A percentile compares a stretch with the other conserved stretches of the same genome.
phyloP scores from a whole-genome alignment of 148 eudicot species.

The Rhododendron henanense region DNA sequence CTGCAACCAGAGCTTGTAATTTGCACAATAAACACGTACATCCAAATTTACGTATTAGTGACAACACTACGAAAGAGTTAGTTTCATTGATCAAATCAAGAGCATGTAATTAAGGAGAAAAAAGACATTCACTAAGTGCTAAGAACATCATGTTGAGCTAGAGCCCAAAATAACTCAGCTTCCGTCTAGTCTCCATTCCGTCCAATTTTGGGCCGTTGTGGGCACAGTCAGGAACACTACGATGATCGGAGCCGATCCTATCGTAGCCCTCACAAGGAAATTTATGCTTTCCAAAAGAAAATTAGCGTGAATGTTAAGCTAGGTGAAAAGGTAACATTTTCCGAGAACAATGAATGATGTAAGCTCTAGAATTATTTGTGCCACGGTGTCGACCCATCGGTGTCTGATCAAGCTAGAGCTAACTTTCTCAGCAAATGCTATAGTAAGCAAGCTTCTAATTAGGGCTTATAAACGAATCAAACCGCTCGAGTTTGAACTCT shows the following conservation, averaged over 20 bases:
- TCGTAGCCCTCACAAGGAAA: background rate
- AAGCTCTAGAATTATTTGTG: background rate
- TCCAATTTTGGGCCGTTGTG: background rate
- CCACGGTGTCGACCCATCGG: background rate
- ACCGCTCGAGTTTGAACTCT: background rate
- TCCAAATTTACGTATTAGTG: too few species aligned
- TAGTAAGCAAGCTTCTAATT: background rate
- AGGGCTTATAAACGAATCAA: background rate
- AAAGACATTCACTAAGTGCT: too few species aligned
- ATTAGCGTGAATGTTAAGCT: background rate
- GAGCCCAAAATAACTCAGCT: background rate
- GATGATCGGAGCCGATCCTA: background rate
- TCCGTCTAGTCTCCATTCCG: too few species aligned
- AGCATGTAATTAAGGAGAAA: background rate
- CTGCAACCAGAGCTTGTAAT: background rate
- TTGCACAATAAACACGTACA: background rate
- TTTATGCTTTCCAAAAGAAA: background rate
- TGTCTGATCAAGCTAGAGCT: background rate
- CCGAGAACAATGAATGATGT: background rate
- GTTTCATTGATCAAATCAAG: background rate
- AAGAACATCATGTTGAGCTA: background rate
- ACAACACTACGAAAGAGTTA: background rate
- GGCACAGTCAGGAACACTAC: background rate
- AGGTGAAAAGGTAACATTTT: background rate
- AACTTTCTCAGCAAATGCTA: background rate